Evolutionary conservation across 441 rosid species (phyloP).

Genomic region (Cnidoscolus chayamansa): DNA sequence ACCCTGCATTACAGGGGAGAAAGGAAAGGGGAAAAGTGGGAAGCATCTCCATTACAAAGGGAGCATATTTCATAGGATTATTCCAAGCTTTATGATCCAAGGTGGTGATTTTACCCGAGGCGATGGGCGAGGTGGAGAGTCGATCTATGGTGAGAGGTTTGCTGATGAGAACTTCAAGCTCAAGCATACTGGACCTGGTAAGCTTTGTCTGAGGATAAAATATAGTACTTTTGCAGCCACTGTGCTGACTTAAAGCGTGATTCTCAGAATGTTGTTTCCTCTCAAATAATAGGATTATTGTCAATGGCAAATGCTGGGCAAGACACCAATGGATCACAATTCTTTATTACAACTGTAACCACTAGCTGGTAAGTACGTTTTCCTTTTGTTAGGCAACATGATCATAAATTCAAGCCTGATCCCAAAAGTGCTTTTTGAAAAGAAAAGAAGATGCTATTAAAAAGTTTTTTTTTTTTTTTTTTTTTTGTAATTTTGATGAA

Average conservation of each 20-base stretch:
- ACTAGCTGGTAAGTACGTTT: slow-evolving; percentile 58
- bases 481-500: too few species aligned
- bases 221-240: not conserved
- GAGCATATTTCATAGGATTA: slow-evolving; percentile 79
- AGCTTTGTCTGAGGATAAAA: not conserved
- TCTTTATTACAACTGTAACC: slow-evolving; percentile 71
- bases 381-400: not conserved
- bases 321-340: slow-evolving; percentile 85
- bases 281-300: slow-evolving; percentile 41
- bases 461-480: too few species aligned
- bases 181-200: slow-evolving; percentile 89
- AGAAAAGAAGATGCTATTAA: too few species aligned
- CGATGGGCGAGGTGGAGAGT: slow-evolving; percentile 91
- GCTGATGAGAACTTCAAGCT: slow-evolving; percentile 80
- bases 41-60: slow-evolving; percentile 83
- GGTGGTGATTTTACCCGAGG: slow-evolving; percentile 92
- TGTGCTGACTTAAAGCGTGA: not conserved
- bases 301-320: slow-evolving; percentile 90
- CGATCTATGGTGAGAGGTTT: slow-evolving; percentile 87
- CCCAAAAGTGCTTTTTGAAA: too few species aligned
- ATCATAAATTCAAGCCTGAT: not conserved
- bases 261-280: not conserved
- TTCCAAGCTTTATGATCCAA: slow-evolving; percentile 89
- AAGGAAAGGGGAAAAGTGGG: slow-evolving; percentile 78
- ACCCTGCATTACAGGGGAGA: slow-evolving; percentile 55